phyloP scores from a whole-genome alignment of 345 rosid species.

The Citrus glauca region DNA sequence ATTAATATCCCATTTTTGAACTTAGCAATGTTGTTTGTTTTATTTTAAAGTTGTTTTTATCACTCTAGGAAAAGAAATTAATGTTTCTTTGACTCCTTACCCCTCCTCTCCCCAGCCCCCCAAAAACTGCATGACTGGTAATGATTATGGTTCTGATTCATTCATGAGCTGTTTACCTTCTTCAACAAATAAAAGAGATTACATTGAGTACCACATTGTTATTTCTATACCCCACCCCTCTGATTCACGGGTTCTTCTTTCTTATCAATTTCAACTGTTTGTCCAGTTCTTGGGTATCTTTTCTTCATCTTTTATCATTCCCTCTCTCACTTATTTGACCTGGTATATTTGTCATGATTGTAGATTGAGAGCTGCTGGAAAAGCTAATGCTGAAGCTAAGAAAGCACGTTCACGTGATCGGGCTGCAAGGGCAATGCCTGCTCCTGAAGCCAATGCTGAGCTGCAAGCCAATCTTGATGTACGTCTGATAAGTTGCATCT shows the following conservation, averaged over 20 bases:
- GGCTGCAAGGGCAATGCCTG: conserved; percentile 50
- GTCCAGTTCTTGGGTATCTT: not conserved
- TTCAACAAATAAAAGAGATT: not conserved
- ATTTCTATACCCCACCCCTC: not conserved
- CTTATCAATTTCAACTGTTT: not conserved
- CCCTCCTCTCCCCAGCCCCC: too few relatives aligned
- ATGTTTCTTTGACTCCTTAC: not conserved
- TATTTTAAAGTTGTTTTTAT: not conserved
- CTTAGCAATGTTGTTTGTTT: not conserved
- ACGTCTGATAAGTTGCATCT: conserved; percentile 33
- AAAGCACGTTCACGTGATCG: conserved; percentile 60
- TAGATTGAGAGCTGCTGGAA: conserved; percentile 64
- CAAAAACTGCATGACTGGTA: too few relatives aligned
- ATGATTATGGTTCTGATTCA: not conserved
- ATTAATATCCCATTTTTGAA: not conserved
- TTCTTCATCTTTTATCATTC: not conserved
- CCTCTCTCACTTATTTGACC: not conserved
- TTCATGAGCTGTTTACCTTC: not conserved
- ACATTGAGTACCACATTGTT: not conserved
- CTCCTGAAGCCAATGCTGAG: conserved; percentile 79
- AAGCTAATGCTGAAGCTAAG: conserved; percentile 51
- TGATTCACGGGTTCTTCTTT: not conserved
- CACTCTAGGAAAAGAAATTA: not conserved
- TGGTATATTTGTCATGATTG: conserved; percentile 3
- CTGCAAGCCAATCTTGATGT: conserved; percentile 73